A percentile compares a stretch with the other conserved stretches of the same genome.
These are phyloP conservation scores for Dujonia santamariae DNA, from an alignment of 1,139 yeast genomes.

Conservation along the genomic window DNA sequence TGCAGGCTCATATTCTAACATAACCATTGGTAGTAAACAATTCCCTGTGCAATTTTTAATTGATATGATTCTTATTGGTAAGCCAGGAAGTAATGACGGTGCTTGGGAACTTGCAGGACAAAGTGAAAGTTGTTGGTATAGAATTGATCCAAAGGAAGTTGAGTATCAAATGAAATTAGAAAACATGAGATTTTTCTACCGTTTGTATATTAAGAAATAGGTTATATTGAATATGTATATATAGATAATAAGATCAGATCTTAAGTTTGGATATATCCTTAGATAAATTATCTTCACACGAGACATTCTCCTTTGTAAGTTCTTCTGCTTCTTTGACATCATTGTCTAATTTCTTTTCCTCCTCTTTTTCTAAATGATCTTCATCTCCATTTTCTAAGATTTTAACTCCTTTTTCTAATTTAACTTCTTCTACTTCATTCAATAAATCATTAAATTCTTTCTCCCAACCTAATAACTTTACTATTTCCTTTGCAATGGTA, in stretches of 20 bases:
- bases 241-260: constrained; percentile 7
- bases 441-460: constrained; percentile 41
- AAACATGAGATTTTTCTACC: constrained; percentile 81
- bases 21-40: constrained; percentile 66
- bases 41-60: constrained; percentile 82
- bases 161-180: constrained; percentile 72
- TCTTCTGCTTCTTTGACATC: too few species aligned
- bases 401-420: constrained; percentile 5
- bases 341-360: constrained; percentile 5
- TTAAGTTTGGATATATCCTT: constrained; percentile 11
- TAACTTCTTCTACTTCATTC: constrained; percentile 1
- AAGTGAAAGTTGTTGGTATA: constrained; percentile 81
- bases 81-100: constrained; percentile 45
- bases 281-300: constrained; percentile 7
- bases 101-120: constrained; percentile 65
- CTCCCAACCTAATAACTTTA: constrained; percentile 62
- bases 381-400: too few species aligned
- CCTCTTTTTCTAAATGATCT: constrained; percentile 7
- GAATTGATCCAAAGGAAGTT: constrained; percentile 53
- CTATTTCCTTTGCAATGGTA: constrained; percentile 50
- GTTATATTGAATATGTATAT: not conserved
- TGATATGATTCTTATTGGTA: constrained; percentile 68
- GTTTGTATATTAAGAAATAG: constrained; percentile 59
- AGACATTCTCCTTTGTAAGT: not conserved
- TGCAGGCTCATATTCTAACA: constrained; percentile 87